phyloP scores from a whole-genome alignment of 169 alveolate species.

The Cryptosporidium ubiquitum region DNA sequence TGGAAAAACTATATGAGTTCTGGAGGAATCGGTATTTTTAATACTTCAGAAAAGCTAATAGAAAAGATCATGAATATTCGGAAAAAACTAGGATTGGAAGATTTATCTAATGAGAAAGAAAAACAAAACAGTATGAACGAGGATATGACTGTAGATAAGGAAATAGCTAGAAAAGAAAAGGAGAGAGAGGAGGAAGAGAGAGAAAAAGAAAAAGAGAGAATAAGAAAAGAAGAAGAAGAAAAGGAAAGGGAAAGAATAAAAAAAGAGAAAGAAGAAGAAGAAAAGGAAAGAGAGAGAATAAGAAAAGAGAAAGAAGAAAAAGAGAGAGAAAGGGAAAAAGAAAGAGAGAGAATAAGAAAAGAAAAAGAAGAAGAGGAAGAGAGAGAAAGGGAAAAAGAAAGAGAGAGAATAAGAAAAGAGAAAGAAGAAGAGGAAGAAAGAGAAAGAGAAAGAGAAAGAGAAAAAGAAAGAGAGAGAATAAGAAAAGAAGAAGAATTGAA shows the following conservation, averaged over 20 bases:
- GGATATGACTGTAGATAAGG: not conserved
- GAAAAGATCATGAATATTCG: conserved; percentile 9
- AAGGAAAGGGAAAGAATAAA: not conserved
- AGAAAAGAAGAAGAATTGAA: not conserved
- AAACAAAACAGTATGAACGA: not conserved
- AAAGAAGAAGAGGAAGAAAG: not conserved
- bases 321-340: not conserved
- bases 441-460: not conserved
- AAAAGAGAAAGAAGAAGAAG: not conserved
- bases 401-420: not conserved
- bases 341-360: not conserved
- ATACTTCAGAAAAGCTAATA: conserved; percentile 4
- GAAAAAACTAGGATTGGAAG: conserved; percentile 49
- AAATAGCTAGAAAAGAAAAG: not conserved
- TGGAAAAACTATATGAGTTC: conserved; percentile 36
- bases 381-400: not conserved
- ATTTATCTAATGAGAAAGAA: not conserved
- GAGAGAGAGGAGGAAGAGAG: not conserved
- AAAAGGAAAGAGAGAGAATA: not conserved
- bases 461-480: not conserved
- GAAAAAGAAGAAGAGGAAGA: not conserved
- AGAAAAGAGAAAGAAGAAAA: not conserved
- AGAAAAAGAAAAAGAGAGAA: not conserved
- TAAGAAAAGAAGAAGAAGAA: not conserved
- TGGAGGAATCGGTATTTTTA: not conserved